Percentiles rank a stretch among this genome's conserved stretches.
phyloP scores from a whole-genome alignment of 2,329 filamentous ascomycete species.

The Ophiostoma ulmi region DNA sequence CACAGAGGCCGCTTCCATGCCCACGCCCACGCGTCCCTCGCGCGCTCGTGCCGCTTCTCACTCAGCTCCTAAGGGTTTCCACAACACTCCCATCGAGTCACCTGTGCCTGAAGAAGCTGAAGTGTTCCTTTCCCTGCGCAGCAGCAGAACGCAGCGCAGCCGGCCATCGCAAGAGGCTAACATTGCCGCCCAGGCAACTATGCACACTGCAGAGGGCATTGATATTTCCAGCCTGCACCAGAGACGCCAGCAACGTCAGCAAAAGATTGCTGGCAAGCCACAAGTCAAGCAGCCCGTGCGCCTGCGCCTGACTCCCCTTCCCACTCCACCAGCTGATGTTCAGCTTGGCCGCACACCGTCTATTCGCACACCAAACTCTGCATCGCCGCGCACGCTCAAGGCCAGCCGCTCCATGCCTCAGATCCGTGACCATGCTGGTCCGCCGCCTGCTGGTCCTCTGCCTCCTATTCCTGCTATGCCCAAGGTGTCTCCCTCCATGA shows the following conservation, averaged over 20 bases:
- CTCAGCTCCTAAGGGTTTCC: conserved; percentile 20
- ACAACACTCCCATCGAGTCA: conserved; percentile 19
- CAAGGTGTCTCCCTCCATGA: background rate
- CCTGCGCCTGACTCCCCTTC: conserved; percentile 20
- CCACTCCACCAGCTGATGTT: conserved; percentile 16
- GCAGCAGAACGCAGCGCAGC: background rate
- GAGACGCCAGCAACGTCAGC: conserved; percentile 23
- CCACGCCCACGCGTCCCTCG: background rate
- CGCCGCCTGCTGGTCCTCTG: conserved; percentile 21
- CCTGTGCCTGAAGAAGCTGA: conserved; percentile 25
- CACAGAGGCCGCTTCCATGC: background rate
- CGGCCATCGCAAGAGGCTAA: background rate
- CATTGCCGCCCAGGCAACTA: background rate
- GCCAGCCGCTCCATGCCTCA: conserved; percentile 26
- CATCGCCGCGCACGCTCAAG: conserved; percentile 19
- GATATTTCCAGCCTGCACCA: conserved; percentile 22
- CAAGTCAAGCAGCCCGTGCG: conserved; percentile 21
- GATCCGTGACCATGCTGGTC: conserved; percentile 18
- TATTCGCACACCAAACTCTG: background rate
- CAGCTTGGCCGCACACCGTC: background rate
- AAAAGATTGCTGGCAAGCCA: conserved; percentile 21
- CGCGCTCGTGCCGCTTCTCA: conserved; percentile 18
- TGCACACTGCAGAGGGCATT: background rate
- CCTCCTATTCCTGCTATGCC: conserved; percentile 24
- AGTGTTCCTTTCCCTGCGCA: background rate